Conservation (phyloP, 2,329 filamentous ascomycete species). For the Canariomyces notabilis region DNA sequence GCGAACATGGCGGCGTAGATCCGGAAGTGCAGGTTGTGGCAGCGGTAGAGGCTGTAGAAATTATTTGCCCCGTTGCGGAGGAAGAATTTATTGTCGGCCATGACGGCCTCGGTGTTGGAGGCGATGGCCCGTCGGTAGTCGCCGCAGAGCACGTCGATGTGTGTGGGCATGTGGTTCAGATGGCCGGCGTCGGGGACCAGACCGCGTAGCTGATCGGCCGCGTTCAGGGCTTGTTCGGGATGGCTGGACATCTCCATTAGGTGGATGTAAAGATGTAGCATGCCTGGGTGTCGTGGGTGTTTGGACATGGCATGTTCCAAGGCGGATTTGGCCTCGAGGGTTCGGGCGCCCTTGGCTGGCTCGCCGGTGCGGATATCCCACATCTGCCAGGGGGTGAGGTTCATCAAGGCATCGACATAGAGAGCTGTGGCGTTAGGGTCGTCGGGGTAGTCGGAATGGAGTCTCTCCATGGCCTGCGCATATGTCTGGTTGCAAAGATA, state of each 20-base stretch:
- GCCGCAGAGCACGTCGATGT: conserved; percentile 68
- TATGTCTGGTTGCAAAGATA: conserved; percentile 54
- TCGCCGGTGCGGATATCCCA: conserved; percentile 36
- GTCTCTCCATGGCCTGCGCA: conserved; percentile 47
- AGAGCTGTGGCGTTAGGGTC: conserved; percentile 57
- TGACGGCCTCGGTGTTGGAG: conserved; percentile 62
- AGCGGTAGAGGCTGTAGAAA: conserved; percentile 73
- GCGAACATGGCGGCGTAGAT: conserved; percentile 77
- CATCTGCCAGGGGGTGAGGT: conserved; percentile 42
- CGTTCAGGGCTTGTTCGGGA: conserved; percentile 21
- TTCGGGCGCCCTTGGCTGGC: conserved; percentile 50
- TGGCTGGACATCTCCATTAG: conserved; percentile 27
- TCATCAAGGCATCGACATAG: conserved; percentile 53
- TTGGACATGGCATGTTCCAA: conserved; percentile 54
- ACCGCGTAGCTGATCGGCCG: conserved; percentile 23
- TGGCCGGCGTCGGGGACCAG: conserved; percentile 47
- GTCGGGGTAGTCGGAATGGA: conserved; percentile 32
- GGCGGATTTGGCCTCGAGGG: conserved; percentile 52
- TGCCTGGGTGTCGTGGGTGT: conserved; percentile 54
- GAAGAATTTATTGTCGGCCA: conserved; percentile 64
- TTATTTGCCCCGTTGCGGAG: conserved; percentile 54
- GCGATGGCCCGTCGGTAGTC: conserved; percentile 63
- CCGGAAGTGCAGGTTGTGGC: conserved; percentile 69
- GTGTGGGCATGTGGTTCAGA: conserved; percentile 73
- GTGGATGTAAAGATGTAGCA: conserved; percentile 56